These are phyloP conservation scores for Geotrichum carabidarum DNA, from an alignment of 1,139 yeast genomes.

Conservation along the genomic window DNA sequence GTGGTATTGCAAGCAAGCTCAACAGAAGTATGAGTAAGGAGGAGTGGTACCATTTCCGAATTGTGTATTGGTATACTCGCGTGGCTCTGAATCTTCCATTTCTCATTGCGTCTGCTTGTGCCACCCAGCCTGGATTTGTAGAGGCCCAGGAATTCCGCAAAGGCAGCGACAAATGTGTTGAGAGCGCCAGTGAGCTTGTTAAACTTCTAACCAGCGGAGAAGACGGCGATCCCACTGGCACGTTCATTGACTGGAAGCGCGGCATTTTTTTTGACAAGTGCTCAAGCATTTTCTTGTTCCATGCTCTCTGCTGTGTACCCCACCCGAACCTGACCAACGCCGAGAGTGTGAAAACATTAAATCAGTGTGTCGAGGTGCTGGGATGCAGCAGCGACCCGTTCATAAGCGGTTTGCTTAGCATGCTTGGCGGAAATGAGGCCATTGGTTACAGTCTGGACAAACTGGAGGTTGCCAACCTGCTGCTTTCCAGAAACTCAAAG, in stretches of 20 bases:
- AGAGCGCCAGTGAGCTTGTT: not conserved
- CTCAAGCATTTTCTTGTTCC: not conserved
- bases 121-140: not conserved
- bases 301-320: not conserved
- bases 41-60: constrained; percentile 8
- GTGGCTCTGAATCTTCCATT: not conserved
- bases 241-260: not conserved
- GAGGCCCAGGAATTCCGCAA: not conserved
- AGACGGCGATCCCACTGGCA: not conserved
- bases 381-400: not conserved
- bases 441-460: no score
- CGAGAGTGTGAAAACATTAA: not conserved
- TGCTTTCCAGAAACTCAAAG: no score
- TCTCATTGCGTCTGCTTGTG: not conserved
- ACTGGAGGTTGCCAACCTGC: no score
- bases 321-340: not conserved
- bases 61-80: constrained; percentile 2
- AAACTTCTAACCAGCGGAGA: not conserved
- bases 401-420: not conserved
- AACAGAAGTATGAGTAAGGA: not conserved
- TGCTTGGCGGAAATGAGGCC: not conserved
- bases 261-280: not conserved
- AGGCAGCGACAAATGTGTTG: not conserved
- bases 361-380: not conserved
- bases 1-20: constrained; percentile 4